Evolutionary conservation across 116 monocot genomes (phyloP), one percentile per base, ranked within the genome.

Genomic region (Dioscorea cayenensis): DNA sequence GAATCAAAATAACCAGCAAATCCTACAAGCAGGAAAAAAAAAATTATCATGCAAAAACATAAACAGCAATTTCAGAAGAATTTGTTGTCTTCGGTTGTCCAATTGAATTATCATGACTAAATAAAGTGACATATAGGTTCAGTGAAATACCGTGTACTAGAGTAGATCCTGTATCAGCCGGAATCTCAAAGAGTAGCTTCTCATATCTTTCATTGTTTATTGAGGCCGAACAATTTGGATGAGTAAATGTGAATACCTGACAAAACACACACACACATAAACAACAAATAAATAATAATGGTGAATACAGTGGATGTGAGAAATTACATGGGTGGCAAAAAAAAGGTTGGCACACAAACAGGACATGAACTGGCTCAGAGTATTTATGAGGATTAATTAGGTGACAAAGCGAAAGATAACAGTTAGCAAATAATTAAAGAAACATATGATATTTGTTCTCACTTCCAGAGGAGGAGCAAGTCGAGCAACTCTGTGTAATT

Each of bases 1-100:
- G 96, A 72, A 84, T 92, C 88, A 69, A 96, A 96, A 72, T 96
- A 96, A 58, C 96, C 96, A 73, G 92, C 96, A 78, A 96, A 96
- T 69, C 96, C 96, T 96, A 64, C 11, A 20, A 3, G n/a, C n/a
- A 5, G 14, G 55, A 11, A 55, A 55, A 55, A 16, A 55, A 16
- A 0, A 43, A n/a, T n/a, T 43, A 43, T 43, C 6, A 43, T 14
- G 22, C 7, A 72, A 49, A 29, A 21, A 48, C 49, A 43, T 43
- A 6, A 43, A 43, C 43, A 5, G 12, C 23, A 65, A 59, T 18
- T 36, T 22, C 17, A 55, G 55, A 55, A 32, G 4, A 2, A 32
- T 32, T 32, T 32, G 32, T 2, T 4, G 4, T 32, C 32, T 32
- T 32, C 2, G 4, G 32, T 32, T 32, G 32, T 32, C 32, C 2